Evolutionary conservation across 225 moss, liverwort and hornwort species (phyloP).

Genomic region (Lunularia cruciata): DNA sequence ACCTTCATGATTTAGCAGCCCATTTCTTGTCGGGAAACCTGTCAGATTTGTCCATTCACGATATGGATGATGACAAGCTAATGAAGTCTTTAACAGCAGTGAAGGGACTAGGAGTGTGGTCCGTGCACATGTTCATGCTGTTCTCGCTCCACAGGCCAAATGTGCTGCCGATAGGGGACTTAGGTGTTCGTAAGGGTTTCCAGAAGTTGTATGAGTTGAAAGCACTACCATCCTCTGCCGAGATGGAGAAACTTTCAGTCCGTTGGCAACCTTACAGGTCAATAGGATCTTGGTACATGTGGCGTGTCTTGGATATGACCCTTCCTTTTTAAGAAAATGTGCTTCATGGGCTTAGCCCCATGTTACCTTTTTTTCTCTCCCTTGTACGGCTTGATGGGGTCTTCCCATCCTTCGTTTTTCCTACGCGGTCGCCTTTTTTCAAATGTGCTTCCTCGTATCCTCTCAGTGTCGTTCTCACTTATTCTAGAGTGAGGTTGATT

Average conservation of each 20-base stretch:
- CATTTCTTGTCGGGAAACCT: constrained; percentile 67
- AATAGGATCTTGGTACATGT: constrained; percentile 86
- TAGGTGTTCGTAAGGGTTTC: constrained; percentile 83
- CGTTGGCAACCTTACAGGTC: constrained; percentile 82
- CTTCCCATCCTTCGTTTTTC: too few relatives aligned
- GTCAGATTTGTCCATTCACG: constrained; percentile 51
- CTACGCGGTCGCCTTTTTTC: too few relatives aligned
- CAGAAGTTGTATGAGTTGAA: constrained; percentile 66
- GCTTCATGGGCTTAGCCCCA: not conserved
- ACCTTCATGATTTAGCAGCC: constrained; percentile 77
- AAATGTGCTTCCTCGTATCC: too few relatives aligned
- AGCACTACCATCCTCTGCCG: constrained; percentile 52
- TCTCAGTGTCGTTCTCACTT: too few relatives aligned
- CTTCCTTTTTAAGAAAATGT: constrained; percentile 32
- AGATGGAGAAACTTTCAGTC: constrained; percentile 63
- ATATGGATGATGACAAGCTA: constrained; percentile 70
- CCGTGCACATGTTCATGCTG: constrained; percentile 98
- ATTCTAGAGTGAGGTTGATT: too few relatives aligned
- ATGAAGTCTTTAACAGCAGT: constrained; percentile 77
- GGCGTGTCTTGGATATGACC: constrained; percentile 59
- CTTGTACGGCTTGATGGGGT: too few relatives aligned
- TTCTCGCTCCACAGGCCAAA: constrained; percentile 79
- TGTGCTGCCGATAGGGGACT: constrained; percentile 84
- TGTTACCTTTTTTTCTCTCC: too few relatives aligned
- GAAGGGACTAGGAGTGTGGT: constrained; percentile 91